Evolutionary conservation across 2,329 filamentous ascomycete species (phyloP), one percentile per base, ranked within the genome.

Genomic region (Aspergillus melleus): DNA sequence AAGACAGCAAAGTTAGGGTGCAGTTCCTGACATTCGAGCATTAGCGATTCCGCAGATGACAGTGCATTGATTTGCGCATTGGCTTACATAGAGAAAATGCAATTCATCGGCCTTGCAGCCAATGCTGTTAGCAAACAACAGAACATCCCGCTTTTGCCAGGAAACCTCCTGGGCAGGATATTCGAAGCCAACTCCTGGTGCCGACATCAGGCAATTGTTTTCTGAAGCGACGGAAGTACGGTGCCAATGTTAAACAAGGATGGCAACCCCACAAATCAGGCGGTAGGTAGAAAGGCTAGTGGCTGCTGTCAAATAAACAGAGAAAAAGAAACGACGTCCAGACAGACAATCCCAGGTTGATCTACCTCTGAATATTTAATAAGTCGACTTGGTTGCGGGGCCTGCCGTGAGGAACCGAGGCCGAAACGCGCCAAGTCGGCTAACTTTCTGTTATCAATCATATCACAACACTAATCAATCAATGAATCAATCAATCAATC

Each of bases 81-180:
- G 16, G 72, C 85, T 61, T 83, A 95, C 92, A 70, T 92, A 97
- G 79, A 96, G 88, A 74, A 94, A 96, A 74, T 96, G 92, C 71
- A 96, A 86, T 82, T 97, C 93, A 68, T 96, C 88, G n/a, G 84
- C 84, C 12, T 86, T 94, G 72, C 84, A 88, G 58, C 93, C 93
- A 74, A 97, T 94, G 79, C 89, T 94, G 77, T 90, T 89, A 68
- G 93, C 92, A 76, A 97, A 97, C 62, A 97, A 87, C 63, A 97
- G 83, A 36, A 88, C 86, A 81, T 97, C 93, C 66, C 93, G 87
- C 84, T 93, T 92, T 70, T 91, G 78, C 93, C 92, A 97, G 68
- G 88, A 85, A 11, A 96, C 91, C 72, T 89, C 85, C 71, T 86
- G 81, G 51, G 85, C 77, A 60, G 91, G 91, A 75, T 90, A 96